Conservation (phyloP, 1,284 basidiomycete genomes). For the Inonotus obliquus region DNA sequence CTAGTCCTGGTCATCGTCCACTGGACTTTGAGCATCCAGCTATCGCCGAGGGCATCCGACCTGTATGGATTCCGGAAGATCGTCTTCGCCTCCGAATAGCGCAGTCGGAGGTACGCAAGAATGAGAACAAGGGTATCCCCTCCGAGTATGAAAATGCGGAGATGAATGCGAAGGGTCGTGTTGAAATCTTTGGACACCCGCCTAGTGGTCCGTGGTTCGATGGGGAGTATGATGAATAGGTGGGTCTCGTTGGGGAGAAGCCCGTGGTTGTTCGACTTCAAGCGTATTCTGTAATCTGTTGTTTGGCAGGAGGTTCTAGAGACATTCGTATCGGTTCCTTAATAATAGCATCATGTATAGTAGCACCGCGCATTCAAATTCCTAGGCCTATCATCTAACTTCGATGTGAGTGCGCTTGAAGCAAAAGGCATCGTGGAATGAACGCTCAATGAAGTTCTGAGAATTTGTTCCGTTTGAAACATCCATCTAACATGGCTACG, state of each 20-base stretch:
- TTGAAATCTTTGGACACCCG: conserved; percentile 45
- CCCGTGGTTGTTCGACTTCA: not conserved
- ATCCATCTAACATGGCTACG: no score
- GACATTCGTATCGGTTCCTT: no score
- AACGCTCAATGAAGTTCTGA: no score
- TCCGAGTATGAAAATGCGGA: conserved; percentile 51
- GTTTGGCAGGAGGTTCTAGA: no score
- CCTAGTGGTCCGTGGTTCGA: conserved; percentile 25
- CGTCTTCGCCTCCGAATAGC: conserved; percentile 49
- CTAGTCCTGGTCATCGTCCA: conserved; percentile 20
- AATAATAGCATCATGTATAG: no score
- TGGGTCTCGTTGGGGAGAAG: not conserved
- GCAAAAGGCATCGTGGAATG: no score
- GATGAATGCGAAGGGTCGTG: conserved; percentile 68
- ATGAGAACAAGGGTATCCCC: conserved; percentile 52
- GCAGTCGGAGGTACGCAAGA: conserved; percentile 57
- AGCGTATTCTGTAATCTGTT: no score
- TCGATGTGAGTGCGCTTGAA: no score
- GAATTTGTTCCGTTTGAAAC: no score
- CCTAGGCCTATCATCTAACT: no score
- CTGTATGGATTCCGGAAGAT: conserved; percentile 81
- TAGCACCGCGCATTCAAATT: no score
- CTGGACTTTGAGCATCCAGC: conserved; percentile 77
- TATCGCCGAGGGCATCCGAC: conserved; percentile 63
- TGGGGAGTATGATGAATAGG: not conserved